Evolutionary conservation across 148 eudicot species (phyloP).

Genomic region (Gaultheria prostrata): DNA sequence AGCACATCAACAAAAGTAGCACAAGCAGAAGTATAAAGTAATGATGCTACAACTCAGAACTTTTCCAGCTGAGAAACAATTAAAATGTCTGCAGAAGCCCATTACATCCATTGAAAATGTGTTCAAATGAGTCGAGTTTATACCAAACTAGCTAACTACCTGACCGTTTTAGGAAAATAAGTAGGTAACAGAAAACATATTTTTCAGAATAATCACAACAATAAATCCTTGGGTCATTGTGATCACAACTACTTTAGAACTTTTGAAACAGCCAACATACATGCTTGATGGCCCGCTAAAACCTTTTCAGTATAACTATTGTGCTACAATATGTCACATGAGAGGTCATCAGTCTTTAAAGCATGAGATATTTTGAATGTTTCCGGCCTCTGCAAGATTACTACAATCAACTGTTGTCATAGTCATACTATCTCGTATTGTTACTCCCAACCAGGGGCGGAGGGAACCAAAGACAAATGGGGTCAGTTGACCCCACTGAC

Average conservation of each 20-base stretch:
- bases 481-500: too few relatives aligned
- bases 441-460: background rate
- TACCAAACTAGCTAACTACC: background rate
- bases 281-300: background rate
- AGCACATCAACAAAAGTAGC: constrained; percentile 5
- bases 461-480: too few relatives aligned
- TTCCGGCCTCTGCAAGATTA: background rate
- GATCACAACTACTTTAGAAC: background rate
- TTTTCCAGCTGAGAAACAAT: background rate
- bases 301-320: background rate
- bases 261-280: background rate
- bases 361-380: background rate
- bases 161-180: background rate
- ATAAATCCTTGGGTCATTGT: background rate
- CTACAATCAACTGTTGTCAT: background rate
- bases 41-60: background rate
- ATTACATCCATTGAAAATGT: background rate
- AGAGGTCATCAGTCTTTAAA: background rate
- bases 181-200: background rate
- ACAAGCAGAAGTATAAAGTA: background rate
- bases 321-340: background rate
- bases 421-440: background rate
- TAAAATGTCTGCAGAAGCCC: background rate
- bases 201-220: background rate
- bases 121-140: background rate